Base-by-base conservation (phyloP, 805 yeast species). In the Yarrowia sp. region DNA sequence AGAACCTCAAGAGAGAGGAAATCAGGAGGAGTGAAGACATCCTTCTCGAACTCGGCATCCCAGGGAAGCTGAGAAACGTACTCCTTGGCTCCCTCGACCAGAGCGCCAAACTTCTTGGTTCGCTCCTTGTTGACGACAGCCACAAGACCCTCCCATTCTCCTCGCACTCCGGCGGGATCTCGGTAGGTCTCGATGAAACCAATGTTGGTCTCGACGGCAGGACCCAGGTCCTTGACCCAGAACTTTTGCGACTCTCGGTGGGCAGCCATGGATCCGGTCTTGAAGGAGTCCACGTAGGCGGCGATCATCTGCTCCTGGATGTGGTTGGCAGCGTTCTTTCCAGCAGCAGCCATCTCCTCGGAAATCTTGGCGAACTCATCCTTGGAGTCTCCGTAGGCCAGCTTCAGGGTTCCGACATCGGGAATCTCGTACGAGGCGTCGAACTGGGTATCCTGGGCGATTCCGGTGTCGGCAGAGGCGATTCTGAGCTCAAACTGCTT, bases 181-280 rank as follows among this genome's bases (percentile, higher is more conserved):
- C 97, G 84, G 80, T 92, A 92, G 38, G 97, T 92, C 80, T 92
- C 97, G 73, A 92, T 92, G 77, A 92, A 92, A 0, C 97, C 97
- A 73, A 92, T 86, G 76, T 92, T 91, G 55, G 94, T 87, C 79
- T 88, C 92, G 46, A 88, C 88, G 14, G 81, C 81, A 12, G 97
- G 97, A 0, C 91, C 89, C 66, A 89, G 78, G 77, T 92, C 97
- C 76, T 90, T 90, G 70, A 92, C 96, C 97, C 97, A 92, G 70
- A 85, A 82, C 68, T 87, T 85, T 78, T 92, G 97, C 0, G 97
- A 89, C 70, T 89, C 85, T 74, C 89, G 89, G 78, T 92, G 97
- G 11, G 93, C 90, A 71, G 87, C 85, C 86, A 91, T 88, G 5
- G 94, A 89, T 22, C 97, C 97, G 14, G 94, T 87, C 72, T 82